phyloP scores from a whole-genome alignment of 2,329 filamentous ascomycete genomes.

The Cryphonectria radicalis region DNA sequence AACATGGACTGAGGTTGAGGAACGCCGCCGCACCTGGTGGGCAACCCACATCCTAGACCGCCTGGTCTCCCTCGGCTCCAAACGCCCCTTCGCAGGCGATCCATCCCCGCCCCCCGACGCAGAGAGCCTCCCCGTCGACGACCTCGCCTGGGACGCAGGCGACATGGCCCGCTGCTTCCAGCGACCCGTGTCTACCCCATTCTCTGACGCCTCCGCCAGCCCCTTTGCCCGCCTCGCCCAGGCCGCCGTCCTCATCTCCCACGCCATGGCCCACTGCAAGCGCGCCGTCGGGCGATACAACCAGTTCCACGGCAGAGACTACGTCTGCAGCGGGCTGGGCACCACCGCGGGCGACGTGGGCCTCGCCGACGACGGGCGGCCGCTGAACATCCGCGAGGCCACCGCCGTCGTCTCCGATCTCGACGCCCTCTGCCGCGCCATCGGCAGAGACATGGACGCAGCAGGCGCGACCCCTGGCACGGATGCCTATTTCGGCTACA shows the following conservation, averaged over 20 bases:
- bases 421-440: conserved; percentile 23
- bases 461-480: conserved; percentile 11
- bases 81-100: conserved; percentile 32
- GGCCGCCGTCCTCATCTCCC: conserved; percentile 41
- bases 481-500: conserved; percentile 24
- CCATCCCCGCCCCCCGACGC: conserved; percentile 30
- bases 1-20: conserved; percentile 53
- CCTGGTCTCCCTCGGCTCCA: conserved; percentile 37
- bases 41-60: conserved; percentile 51
- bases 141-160: conserved; percentile 47
- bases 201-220: conserved; percentile 47
- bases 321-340: not conserved
- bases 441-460: conserved; percentile 26
- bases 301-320: not conserved
- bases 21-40: conserved; percentile 53
- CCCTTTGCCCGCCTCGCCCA: conserved; percentile 57
- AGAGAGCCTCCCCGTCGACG: conserved; percentile 42
- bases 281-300: conserved; percentile 26
- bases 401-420: conserved; percentile 31
- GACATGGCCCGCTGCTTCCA: conserved; percentile 38
- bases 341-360: conserved; percentile 32
- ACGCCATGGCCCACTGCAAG: conserved; percentile 40
- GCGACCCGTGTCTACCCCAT: conserved; percentile 43
- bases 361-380: conserved; percentile 20
- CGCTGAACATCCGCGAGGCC: conserved; percentile 30